Conservation (phyloP, 495 filamentous ascomycete species). For the Aspergillus saccharolyticus region DNA sequence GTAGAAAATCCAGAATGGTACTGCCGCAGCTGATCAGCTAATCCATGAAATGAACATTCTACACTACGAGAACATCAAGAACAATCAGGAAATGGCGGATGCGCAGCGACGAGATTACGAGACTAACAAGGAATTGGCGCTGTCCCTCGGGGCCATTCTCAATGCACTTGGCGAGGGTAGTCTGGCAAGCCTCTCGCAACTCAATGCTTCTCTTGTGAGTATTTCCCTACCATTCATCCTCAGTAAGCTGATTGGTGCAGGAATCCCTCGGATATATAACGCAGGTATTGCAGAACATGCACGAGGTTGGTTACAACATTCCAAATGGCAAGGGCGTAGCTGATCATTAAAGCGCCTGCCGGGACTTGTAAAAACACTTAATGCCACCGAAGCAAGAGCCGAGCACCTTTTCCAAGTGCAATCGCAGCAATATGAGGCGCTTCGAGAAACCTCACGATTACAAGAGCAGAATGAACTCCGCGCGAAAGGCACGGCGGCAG, state of each 20-base stretch:
- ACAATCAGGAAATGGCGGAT: conserved; percentile 22
- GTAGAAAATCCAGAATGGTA: conserved; percentile 34
- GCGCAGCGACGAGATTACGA: conserved; percentile 22
- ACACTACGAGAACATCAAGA: conserved; percentile 30
- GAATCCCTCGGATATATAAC: conserved; percentile 31
- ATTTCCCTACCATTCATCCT: too few relatives aligned
- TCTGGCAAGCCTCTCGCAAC: conserved; percentile 21
- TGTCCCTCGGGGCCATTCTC: conserved; percentile 22
- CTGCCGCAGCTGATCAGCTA: conserved; percentile 26
- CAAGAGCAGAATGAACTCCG: conserved; percentile 32
- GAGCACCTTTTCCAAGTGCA: conserved; percentile 36
- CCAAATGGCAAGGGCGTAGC: background rate
- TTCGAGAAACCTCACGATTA: conserved; percentile 27
- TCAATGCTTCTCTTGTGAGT: conserved; percentile 32
- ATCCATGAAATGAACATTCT: conserved; percentile 25
- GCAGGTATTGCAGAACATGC: conserved; percentile 29
- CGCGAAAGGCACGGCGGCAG: conserved; percentile 31
- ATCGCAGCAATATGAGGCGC: conserved; percentile 30
- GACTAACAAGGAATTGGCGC: conserved; percentile 29
- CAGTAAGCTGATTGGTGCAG: conserved; percentile 15
- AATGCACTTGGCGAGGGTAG: conserved; percentile 26
- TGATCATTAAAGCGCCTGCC: conserved; percentile 34
- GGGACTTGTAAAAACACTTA: conserved; percentile 31
- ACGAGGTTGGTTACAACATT: conserved; percentile 25
- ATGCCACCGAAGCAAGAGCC: conserved; percentile 32